Evolutionary conservation across 2,329 filamentous ascomycete species (phyloP).

Genomic region (Cladosporium phlei): DNA sequence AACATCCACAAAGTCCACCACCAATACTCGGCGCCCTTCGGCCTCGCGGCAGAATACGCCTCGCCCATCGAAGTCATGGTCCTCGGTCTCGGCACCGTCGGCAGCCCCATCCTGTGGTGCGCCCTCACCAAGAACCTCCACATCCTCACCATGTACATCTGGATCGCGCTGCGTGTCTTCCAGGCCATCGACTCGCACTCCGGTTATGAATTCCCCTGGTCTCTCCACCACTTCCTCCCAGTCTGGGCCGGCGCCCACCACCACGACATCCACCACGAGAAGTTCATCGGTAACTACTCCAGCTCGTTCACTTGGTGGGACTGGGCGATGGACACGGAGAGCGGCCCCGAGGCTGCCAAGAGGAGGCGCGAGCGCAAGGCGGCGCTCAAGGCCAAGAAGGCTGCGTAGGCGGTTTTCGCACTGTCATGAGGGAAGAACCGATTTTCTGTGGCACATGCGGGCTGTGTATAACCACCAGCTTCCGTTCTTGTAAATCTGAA

Average conservation of each 20-base stretch:
- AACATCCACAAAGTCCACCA: slow-evolving; percentile 98
- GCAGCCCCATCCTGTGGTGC: slow-evolving; percentile 77
- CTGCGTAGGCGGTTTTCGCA: slow-evolving; percentile 23
- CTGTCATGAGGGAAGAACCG: no score
- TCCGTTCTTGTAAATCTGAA: no score
- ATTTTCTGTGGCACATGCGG: no score
- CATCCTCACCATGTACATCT: slow-evolving; percentile 94
- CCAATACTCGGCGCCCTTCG: slow-evolving; percentile 96
- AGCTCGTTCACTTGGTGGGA: slow-evolving; percentile 99
- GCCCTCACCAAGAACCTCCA: slow-evolving; percentile 80
- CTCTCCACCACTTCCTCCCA: slow-evolving; percentile 86
- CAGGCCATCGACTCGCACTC: slow-evolving; percentile 97
- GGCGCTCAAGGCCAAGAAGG: slow-evolving; percentile 64
- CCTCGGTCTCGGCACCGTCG: slow-evolving; percentile 80
- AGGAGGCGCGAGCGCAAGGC: slow-evolving; percentile 74
- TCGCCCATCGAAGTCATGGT: slow-evolving; percentile 97
- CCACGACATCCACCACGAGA: slow-evolving; percentile 96
- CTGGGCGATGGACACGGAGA: slow-evolving; percentile 87
- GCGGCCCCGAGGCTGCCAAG: slow-evolving; percentile 80
- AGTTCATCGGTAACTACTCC: slow-evolving; percentile 96
- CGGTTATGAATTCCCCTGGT: slow-evolving; percentile 98
- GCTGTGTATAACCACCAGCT: no score
- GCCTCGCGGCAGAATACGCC: slow-evolving; percentile 92
- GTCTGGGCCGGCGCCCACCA: slow-evolving; percentile 98
- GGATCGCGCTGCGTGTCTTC: slow-evolving; percentile 89